Conservation (phyloP, 192 early-diverging fungal species). For the Linnemannia hyalina region DNA sequence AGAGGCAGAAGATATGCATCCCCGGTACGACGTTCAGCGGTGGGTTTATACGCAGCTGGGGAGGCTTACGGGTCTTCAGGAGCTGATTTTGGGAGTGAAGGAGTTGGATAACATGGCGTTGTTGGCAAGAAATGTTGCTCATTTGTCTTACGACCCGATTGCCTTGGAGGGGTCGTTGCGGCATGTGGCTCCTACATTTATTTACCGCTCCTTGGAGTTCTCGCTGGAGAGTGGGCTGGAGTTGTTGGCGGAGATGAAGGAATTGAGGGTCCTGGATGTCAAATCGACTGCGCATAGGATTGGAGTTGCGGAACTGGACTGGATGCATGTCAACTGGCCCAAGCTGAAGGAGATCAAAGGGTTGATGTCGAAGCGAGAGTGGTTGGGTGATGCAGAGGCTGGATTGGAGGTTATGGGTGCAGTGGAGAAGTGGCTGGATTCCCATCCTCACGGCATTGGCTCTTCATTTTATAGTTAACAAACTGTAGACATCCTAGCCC, state of each 20-base stretch:
- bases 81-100: not conserved
- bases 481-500: no score
- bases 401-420: not conserved
- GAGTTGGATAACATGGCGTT: not conserved
- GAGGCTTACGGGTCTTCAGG: not conserved
- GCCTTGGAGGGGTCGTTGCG: no score
- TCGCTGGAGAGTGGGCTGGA: no score
- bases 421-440: not conserved
- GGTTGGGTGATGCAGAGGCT: not conserved
- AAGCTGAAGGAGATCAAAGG: not conserved
- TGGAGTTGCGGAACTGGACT: not conserved
- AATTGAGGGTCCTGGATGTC: not conserved
- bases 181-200: no score
- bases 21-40: not conserved
- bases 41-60: not conserved
- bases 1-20: no score
- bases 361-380: not conserved
- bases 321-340: not conserved
- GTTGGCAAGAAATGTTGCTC: not conserved
- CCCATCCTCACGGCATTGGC: not conserved
- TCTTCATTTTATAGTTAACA: not conserved
- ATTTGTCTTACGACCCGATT: not conserved
- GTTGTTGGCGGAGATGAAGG: not conserved
- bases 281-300: not conserved
- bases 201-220: no score